phyloP scores from a whole-genome alignment of 208 protist species.

The Kentomonas sorsogonicus region DNA sequence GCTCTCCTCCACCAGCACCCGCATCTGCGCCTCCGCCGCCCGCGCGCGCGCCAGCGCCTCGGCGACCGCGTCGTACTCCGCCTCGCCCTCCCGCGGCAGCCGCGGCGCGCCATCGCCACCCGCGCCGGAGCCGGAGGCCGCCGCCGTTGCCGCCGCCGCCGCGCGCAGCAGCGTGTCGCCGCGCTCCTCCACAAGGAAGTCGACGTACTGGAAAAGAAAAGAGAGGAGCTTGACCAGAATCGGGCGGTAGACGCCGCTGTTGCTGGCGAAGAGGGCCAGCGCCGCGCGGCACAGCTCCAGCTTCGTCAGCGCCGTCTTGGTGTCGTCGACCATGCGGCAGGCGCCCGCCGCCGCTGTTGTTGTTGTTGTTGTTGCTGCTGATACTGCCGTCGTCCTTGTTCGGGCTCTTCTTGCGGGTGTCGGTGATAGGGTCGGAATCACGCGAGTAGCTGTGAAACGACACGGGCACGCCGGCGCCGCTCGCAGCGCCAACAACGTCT shows the following conservation, averaged over 20 bases:
- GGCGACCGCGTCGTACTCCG: constrained; percentile 37
- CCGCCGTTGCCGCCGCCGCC: constrained; percentile 6
- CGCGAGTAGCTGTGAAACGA: no score
- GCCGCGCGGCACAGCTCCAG: constrained; percentile 69
- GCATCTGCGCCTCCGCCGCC: constrained; percentile 60
- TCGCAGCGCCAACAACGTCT: no score
- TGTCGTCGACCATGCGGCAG: background rate
- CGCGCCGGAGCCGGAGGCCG: background rate
- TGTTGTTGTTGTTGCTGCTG: constrained; percentile 2
- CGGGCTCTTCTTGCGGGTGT: no score
- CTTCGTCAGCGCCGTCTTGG: constrained; percentile 17
- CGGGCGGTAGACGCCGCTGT: constrained; percentile 62
- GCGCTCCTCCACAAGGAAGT: constrained; percentile 48
- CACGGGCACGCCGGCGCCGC: no score
- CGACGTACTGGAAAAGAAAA: constrained; percentile 72
- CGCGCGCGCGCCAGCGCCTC: constrained; percentile 61
- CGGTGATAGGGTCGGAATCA: no score
- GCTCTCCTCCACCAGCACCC: constrained; percentile 65
- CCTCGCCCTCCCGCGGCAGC: constrained; percentile 2
- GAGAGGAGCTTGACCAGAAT: constrained; percentile 52
- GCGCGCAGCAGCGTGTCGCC: constrained; percentile 9
- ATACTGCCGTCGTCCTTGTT: constrained; percentile 9
- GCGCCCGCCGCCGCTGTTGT: background rate
- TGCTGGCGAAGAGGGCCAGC: constrained; percentile 74
- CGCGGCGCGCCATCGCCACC: background rate